Conservation (phyloP, 2,329 filamentous ascomycete species). For the Talaromyces sp. region DNA sequence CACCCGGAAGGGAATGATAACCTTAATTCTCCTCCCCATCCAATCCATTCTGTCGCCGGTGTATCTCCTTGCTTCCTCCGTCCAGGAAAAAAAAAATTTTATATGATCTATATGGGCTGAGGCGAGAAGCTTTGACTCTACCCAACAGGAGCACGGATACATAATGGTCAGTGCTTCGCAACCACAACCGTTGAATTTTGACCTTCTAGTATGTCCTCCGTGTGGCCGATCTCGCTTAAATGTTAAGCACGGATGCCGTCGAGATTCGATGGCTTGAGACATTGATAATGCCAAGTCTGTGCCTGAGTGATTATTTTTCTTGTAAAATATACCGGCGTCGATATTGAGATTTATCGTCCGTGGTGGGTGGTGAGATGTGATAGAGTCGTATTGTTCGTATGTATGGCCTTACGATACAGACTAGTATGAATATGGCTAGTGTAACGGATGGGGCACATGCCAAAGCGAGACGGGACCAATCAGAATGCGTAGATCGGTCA, state of each 20-base stretch:
- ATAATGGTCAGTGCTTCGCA: conserved; percentile 7
- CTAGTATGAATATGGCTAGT: neutral
- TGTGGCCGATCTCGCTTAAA: neutral
- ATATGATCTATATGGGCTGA: neutral
- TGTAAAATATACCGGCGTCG: neutral
- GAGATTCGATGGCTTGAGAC: neutral
- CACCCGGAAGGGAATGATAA: neutral
- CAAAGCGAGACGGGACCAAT: neutral
- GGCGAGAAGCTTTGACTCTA: conserved; percentile 5
- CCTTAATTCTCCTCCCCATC: neutral
- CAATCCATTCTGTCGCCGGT: neutral
- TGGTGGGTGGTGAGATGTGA: neutral
- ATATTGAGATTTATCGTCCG: neutral
- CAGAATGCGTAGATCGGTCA: neutral
- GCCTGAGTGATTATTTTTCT: neutral
- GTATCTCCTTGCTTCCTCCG: neutral
- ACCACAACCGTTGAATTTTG: conserved; percentile 1
- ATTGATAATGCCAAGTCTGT: conserved; percentile 9
- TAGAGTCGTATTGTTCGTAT: conserved; percentile 2
- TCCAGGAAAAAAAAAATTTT: neutral
- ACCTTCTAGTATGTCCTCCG: neutral
- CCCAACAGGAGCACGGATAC: neutral
- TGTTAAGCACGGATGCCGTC: neutral
- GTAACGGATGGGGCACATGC: neutral
- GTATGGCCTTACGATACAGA: neutral